Evolutionary conservation across 2,329 filamentous ascomycete species (phyloP), one percentile per base, ranked within the genome.

Genomic region (Aureobasidium sp.): DNA sequence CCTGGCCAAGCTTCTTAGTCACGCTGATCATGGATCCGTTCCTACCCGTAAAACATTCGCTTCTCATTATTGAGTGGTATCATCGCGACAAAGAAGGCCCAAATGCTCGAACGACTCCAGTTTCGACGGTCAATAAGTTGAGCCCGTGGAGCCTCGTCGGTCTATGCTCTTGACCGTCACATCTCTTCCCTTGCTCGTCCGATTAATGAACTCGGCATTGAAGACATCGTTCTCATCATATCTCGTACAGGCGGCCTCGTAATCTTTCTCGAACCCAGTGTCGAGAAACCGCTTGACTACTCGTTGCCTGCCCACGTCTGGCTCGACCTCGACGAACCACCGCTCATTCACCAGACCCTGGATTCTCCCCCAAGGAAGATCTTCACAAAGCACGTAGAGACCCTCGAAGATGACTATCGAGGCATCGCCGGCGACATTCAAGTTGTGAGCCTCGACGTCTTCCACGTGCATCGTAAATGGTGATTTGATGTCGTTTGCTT

Each of bases 201-300:
- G 39, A 25, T 60, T 51, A 45, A 60, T 37, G 36, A 60, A 60
- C 15, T 60, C 57, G 15, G 45, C 57, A 9, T 41, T 49, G 27
- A 60, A 60, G 36, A 60, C 57, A 31, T 60, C 57, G 25, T 60
- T 60, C 25, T 60, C 57, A 17, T 60, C 45, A 36, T 60, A 60
- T 25, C 57, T 49, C n/a, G 34, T 51, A 25, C 44, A 60, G 12
- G 57, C 57, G 14, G 34, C 36, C 45, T 60, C 57, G 20, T 60
- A 60, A 12, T 60, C 57, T 3, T 27, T 49, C 45, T 60, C 57
- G 20, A 59, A 36, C 6, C 42, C 55, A 6, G 55, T 48, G 17
- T 42, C 36, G 2, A 60, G 15, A 34, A 60, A 60, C 1, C 57
- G 57, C 36, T 60, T 60, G 45, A 51, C 45, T 7, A 60, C 45